Evolutionary conservation across 169 alveolate species (phyloP), one percentile per base, ranked within the genome.

Genomic region (Cryptosporidium sp.): DNA sequence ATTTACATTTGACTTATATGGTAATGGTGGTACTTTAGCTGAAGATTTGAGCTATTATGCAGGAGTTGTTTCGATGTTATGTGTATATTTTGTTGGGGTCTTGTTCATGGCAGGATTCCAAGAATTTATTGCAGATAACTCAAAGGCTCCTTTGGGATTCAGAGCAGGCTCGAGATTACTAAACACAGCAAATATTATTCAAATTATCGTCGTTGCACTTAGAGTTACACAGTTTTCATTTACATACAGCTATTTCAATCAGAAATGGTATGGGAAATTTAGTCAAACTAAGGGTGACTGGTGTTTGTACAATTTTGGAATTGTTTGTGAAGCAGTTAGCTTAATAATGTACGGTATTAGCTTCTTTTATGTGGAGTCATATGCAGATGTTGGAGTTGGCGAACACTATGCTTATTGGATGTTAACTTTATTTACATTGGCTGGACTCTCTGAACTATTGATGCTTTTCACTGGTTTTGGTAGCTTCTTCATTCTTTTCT

Each of bases 11-110:
- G 86, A 73, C 33, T 58, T 73, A 73, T 73, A 73, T 55, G 86
- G 86, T 0, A 73, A 73, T 73, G 86, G 86, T 18, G 86, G 86
- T 6, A 73, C 86, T 31, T 37, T 73, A 21, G 70, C 86, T 35
- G 86, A 73, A 35, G 86, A 73, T 58, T 73, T 73, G 71, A 73
- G 86, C 26, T 73, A 73, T 59, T 73, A 73, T 73, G 86, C 86
- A 55, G 71, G 86, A n/a, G 86, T 73, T 52, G 86, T 59, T 73
- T 73, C 71, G 3, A 45, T 73, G 29, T 61, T 73, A n/a, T 73
- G 86, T 58, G 55, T 73, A 9, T 73, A 73, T 39, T 45, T 73
- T 51, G 55, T 73, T 21, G 86, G 86, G 0, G 86, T 73, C 33
- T 33, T 73, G 55, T 73, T 73, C 35, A 21, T 73, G 1, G 50